Evolutionary conservation across 2,329 filamentous ascomycete genomes (phyloP).

Genomic region (Aspergillus aculeatinus): DNA sequence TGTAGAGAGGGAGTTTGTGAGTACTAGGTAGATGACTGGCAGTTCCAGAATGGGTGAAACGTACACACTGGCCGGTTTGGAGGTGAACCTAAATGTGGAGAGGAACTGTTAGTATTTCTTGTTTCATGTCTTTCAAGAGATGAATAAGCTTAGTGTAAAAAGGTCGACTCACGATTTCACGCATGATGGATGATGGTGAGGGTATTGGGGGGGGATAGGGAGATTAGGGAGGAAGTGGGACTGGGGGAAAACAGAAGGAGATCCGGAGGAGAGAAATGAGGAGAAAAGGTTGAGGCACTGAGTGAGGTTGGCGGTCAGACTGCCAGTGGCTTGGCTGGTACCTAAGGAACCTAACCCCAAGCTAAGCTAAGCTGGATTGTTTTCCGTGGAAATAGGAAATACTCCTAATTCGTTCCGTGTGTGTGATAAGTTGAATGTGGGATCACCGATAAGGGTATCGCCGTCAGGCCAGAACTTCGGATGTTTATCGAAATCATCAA

Average conservation of each 20-base stretch:
- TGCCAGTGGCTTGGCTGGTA: background rate
- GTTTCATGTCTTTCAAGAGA: too few species aligned
- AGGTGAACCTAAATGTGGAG: conserved; percentile 76
- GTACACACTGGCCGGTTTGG: conserved; percentile 99
- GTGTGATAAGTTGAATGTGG: too few species aligned
- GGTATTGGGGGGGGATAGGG: background rate
- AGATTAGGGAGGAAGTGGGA: background rate
- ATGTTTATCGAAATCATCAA: too few species aligned
- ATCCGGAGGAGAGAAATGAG: background rate
- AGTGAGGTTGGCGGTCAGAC: background rate
- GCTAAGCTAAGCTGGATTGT: too few species aligned
- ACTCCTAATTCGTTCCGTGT: too few species aligned
- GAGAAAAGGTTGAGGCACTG: background rate
- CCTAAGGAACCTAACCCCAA: too few species aligned
- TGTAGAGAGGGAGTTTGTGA: conserved; percentile 42
- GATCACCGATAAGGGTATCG: too few species aligned
- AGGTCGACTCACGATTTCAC: background rate
- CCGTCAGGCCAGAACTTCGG: too few species aligned
- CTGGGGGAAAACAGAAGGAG: background rate
- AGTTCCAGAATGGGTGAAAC: conserved; percentile 36
- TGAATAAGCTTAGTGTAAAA: too few species aligned
- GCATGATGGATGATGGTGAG: background rate
- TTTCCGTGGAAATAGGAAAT: too few species aligned
- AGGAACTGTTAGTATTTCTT: conserved; percentile 30
- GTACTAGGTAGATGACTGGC: background rate